These are phyloP conservation scores for Metschnikowia rubicola DNA, from an alignment of 805 yeast genomes.

Conservation along the genomic window DNA sequence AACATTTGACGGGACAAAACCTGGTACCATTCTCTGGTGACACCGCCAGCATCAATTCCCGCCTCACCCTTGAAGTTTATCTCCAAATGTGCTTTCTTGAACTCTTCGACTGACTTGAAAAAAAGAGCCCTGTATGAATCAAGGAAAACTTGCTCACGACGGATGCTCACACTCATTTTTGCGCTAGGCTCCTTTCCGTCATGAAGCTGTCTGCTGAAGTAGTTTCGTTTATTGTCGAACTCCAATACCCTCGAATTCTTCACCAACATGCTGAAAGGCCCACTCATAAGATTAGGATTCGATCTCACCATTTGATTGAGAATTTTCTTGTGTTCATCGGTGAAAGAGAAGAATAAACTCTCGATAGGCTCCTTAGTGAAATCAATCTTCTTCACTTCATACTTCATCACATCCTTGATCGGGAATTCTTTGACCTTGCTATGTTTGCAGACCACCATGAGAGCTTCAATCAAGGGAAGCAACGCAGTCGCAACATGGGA, in stretches of 20 bases:
- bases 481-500: constrained; percentile 66
- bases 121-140: constrained; percentile 84
- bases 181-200: constrained; percentile 40
- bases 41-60: constrained; percentile 98
- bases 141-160: constrained; percentile 86
- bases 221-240: constrained; percentile 88
- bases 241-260: constrained; percentile 86
- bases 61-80: constrained; percentile 88
- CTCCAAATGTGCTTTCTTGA: constrained; percentile 68
- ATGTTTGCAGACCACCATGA: constrained; percentile 96
- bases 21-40: constrained; percentile 96
- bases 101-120: constrained; percentile 71
- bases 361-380: constrained; percentile 74
- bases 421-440: constrained; percentile 59
- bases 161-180: constrained; percentile 62
- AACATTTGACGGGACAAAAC: constrained; percentile 92
- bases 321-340: constrained; percentile 83
- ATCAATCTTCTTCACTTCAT: constrained; percentile 61
- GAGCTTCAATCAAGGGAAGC: constrained; percentile 82
- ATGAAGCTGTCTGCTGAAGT: constrained; percentile 74
- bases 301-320: constrained; percentile 88
- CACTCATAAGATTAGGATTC: constrained; percentile 91
- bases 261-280: constrained; percentile 87
- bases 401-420: constrained; percentile 52
- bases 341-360: constrained; percentile 75